phyloP scores from a whole-genome alignment of 805 yeast genomes.

The Kluyveromyces wickerhamii region DNA sequence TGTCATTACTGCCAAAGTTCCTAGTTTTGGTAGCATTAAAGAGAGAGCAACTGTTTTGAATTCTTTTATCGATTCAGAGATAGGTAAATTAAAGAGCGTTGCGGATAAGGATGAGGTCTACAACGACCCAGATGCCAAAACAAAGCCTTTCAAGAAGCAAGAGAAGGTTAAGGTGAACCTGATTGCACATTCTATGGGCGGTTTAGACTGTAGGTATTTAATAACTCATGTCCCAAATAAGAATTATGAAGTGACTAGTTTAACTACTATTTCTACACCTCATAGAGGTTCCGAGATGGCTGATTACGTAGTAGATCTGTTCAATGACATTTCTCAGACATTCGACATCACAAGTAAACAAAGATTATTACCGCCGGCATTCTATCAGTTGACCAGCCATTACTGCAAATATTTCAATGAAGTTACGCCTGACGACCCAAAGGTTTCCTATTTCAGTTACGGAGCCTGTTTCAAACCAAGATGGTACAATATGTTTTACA shows the following conservation, averaged over 20 bases:
- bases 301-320: constrained; percentile 44
- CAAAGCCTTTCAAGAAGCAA: constrained; percentile 9
- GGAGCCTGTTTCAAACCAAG: constrained; percentile 68
- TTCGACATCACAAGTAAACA: constrained; percentile 15
- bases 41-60: constrained; percentile 57
- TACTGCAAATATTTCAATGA: constrained; percentile 49
- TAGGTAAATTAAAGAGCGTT: constrained; percentile 15
- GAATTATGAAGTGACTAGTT: constrained; percentile 53
- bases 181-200: constrained; percentile 93
- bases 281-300: constrained; percentile 84
- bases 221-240: constrained; percentile 45
- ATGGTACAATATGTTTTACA: constrained; percentile 51
- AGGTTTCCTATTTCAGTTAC: constrained; percentile 69
- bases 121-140: constrained; percentile 11
- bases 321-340: constrained; percentile 19
- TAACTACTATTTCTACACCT: constrained; percentile 84
- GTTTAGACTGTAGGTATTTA: constrained; percentile 73
- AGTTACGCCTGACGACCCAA: constrained; percentile 44
- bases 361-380: constrained; percentile 32
- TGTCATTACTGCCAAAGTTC: constrained; percentile 68
- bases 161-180: constrained; percentile 52
- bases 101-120: constrained; percentile 18
- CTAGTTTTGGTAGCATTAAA: constrained; percentile 71
- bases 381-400: constrained; percentile 59
- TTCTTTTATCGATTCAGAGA: constrained; percentile 35